Base-by-base conservation (phyloP, 2,329 filamentous ascomycete species). In the Colletotrichum sublineola region DNA sequence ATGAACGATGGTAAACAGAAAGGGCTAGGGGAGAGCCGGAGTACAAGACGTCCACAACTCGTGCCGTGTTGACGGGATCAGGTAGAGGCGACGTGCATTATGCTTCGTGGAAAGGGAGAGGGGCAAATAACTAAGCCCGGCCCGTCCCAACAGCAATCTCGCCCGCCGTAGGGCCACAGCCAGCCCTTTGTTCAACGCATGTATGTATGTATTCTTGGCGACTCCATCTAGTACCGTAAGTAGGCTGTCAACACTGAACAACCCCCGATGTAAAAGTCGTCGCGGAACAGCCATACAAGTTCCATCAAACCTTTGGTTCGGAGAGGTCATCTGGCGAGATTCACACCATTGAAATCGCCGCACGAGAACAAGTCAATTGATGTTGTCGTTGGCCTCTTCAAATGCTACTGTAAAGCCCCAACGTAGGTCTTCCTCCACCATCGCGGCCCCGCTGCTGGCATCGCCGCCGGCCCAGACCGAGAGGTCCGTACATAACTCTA, bases 61-160 rank as follows among this genome's bases (percentile, higher is more conserved):
- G 38, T 15, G 38, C 29, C 5, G 29, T 33, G 24, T 52, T 52
- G 24, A 53, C 15, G 15, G 15, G 29, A 24, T 1, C 24, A 15
- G 31, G 33, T 7, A 38, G 8, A 7, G 12, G 7, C 24, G 24
- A 56, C 4, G 38, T 24, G 36, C n/a, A 61, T 8, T 20, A 18
- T 29, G 18, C 29, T 58, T 46, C 53, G 31, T 55, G 46, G 52
- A 38, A 33, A 53, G 52, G n/a, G 64, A 52, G 53, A 20, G n/a
- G 33, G 64, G 68, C 50, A 55, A 12, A 67, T 6, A 6, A 2
- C n/a, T 15, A 15, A n/a, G 20, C 55, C 67, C 46, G 15, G 66
- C 29, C 33, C 44, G 14, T 33, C 46, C 5, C 24, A 57, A 62
- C 63, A 48, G 63, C 56, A 67, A 62, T 57, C 14, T n/a, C 44